Percentiles rank a stretch among this genome's conserved stretches.
Evolutionary conservation across 129 eudicot species (phyloP).

Genomic region (Cynara cardunculus): DNA sequence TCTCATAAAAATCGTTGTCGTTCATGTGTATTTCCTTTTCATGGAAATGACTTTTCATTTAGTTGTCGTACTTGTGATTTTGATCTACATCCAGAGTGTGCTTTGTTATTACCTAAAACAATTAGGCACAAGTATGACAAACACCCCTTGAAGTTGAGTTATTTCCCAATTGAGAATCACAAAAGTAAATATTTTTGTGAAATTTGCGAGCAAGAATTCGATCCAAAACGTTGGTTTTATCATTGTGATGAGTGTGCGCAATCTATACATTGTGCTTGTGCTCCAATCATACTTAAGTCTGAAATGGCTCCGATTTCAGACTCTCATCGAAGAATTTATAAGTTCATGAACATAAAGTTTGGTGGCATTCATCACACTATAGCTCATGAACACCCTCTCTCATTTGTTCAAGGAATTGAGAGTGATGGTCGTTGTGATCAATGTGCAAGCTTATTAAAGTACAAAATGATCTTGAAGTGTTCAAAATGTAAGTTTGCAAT

Average conservation of each 20-base stretch:
- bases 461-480: background rate
- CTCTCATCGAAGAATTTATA: background rate
- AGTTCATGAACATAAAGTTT: slow-evolving; percentile 4
- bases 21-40: background rate
- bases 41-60: background rate
- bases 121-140: slow-evolving; percentile 19
- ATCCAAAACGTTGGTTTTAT: slow-evolving; percentile 15
- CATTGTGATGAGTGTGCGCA: slow-evolving; percentile 13
- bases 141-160: slow-evolving; percentile 17
- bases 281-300: slow-evolving; percentile 1
- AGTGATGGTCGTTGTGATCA: background rate
- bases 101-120: background rate
- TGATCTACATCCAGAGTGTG: background rate
- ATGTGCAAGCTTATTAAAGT: background rate
- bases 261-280: slow-evolving; percentile 17
- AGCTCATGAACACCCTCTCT: background rate
- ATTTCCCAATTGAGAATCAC: slow-evolving; percentile 7
- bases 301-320: background rate
- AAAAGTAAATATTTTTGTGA: slow-evolving; percentile 17
- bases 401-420: background rate
- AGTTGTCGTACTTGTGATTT: background rate
- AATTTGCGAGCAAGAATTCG: slow-evolving; percentile 12
- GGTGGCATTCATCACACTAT: background rate
- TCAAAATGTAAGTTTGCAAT: background rate
- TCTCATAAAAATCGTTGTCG: background rate